Conservation (phyloP, 352 stramenopile species). For the Phytophthora fragariaefolia region DNA sequence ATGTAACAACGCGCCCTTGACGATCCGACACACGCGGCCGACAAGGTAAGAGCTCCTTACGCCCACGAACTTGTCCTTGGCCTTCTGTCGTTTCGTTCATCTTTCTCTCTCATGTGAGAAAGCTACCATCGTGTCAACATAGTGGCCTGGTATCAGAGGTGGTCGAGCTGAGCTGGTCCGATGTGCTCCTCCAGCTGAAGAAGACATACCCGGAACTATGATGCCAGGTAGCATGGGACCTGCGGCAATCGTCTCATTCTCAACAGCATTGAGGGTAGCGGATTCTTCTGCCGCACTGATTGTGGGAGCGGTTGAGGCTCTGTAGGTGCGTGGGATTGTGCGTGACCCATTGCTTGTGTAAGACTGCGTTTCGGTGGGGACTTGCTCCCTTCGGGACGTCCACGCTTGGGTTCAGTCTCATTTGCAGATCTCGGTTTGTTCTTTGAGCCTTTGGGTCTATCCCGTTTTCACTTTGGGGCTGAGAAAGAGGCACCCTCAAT, state of each 20-base stretch:
- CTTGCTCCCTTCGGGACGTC: no score
- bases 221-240: no score
- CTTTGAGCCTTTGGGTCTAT: constrained; percentile 1
- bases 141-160: constrained; percentile 2
- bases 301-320: no score
- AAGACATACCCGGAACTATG: no score
- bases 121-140: constrained; percentile 7
- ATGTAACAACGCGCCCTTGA: constrained; percentile 13
- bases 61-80: not conserved
- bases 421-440: not conserved
- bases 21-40: not conserved
- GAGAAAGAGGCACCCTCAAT: no score
- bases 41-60: constrained; percentile 4
- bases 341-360: no score
- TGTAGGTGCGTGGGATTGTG: no score
- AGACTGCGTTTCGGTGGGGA: no score
- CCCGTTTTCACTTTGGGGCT: not conserved
- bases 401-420: no score
- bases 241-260: no score
- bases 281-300: no score
- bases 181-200: not conserved
- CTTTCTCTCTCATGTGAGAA: constrained; percentile 18
- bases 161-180: constrained; percentile 6
- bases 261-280: no score
- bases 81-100: constrained; percentile 7